These are phyloP conservation scores for Mycogone perniciosa DNA, from an alignment of 2,329 filamentous ascomycete species.

Conservation along the genomic window DNA sequence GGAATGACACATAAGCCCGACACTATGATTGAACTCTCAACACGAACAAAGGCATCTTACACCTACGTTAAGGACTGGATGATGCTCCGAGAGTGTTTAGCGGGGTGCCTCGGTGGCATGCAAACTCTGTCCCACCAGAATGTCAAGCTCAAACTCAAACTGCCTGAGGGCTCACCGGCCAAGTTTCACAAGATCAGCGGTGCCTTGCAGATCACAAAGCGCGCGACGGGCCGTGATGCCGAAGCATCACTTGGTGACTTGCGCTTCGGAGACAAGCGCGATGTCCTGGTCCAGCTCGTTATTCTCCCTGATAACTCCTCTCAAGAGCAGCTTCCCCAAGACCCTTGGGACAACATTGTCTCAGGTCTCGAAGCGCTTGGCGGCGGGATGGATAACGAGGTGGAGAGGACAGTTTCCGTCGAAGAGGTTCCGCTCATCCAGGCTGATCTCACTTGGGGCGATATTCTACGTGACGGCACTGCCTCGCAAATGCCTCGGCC, in stretches of 20 bases:
- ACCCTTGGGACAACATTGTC: conserved; percentile 95
- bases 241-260: conserved; percentile 89
- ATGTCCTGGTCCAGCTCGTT: conserved; percentile 88
- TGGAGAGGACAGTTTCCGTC: conserved; percentile 74
- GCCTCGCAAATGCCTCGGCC: conserved; percentile 81
- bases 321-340: conserved; percentile 81
- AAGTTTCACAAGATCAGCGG: conserved; percentile 99
- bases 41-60: conserved; percentile 91
- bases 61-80: conserved; percentile 99
- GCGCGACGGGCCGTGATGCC: conserved; percentile 87
- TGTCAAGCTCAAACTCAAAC: conserved; percentile 86
- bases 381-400: conserved; percentile 78
- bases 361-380: conserved; percentile 91
- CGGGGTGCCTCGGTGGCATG: conserved; percentile 83
- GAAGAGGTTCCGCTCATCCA: conserved; percentile 95
- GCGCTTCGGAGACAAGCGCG: conserved; percentile 88
- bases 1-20: conserved; percentile 97
- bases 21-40: conserved; percentile 96
- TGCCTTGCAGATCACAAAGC: conserved; percentile 91
- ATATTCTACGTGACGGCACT: conserved; percentile 84
- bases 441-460: conserved; percentile 87
- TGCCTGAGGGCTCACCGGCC: conserved; percentile 93
- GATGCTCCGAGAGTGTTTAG: conserved; percentile 96
- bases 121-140: conserved; percentile 98
- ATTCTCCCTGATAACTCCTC: conserved; percentile 80